Evolutionary conservation across 768 basidiomycete genomes (phyloP).

Genomic region (Boletus eberwhitei): DNA sequence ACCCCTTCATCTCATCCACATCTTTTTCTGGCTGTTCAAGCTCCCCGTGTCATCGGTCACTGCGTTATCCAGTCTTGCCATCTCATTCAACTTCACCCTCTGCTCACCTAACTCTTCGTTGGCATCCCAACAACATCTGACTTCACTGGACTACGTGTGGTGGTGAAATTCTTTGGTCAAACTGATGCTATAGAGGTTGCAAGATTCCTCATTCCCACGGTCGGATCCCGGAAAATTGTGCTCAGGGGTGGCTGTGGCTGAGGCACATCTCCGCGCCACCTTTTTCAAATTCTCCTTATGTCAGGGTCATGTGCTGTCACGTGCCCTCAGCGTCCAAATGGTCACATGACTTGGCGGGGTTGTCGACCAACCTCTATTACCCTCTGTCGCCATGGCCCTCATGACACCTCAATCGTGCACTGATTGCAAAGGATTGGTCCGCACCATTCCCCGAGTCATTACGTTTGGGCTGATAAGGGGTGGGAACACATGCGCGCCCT

Average conservation of each 20-base stretch:
- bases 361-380: neutral
- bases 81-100: neutral
- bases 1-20: too few relatives aligned
- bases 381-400: neutral
- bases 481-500: neutral
- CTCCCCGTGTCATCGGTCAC: neutral
- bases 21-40: neutral
- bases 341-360: too few relatives aligned
- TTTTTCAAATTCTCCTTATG: too few relatives aligned
- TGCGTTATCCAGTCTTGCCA: neutral
- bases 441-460: conserved; percentile 7
- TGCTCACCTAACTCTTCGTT: neutral
- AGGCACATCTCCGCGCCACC: too few relatives aligned
- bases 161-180: neutral
- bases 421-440: conserved; percentile 2
- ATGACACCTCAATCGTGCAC: neutral
- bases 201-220: too few relatives aligned
- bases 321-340: too few relatives aligned
- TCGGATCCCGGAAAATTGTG: too few relatives aligned
- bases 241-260: too few relatives aligned
- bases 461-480: neutral
- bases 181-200: too few relatives aligned
- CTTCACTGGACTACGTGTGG: neutral
- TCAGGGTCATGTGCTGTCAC: too few relatives aligned
- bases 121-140: conserved; percentile 8